Evolutionary conservation across 1,139 yeast genomes (phyloP).

Genomic region (Geotrichum reessii): DNA sequence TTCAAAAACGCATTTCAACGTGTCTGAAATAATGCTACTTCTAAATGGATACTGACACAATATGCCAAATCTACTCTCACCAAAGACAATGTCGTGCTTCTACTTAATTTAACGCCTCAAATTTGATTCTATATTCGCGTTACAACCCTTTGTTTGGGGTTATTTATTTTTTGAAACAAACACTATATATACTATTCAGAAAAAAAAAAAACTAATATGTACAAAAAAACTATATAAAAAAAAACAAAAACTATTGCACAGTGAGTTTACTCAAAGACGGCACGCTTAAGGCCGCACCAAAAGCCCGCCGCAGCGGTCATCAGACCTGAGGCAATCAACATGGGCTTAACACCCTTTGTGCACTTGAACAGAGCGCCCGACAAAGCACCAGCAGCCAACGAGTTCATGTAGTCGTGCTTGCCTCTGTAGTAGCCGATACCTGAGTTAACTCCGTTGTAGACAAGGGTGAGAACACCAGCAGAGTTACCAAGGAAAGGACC

Average conservation of each 20-base stretch:
- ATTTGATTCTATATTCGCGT: background rate
- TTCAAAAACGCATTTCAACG: background rate
- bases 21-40: too few species aligned
- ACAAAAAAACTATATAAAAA: background rate
- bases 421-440: slow-evolving; percentile 74
- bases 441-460: slow-evolving; percentile 80
- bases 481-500: slow-evolving; percentile 95
- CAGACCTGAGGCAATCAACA: slow-evolving; percentile 79
- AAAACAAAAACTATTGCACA: background rate
- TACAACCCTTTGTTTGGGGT: background rate
- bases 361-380: slow-evolving; percentile 91
- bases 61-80: too few species aligned
- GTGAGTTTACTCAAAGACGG: slow-evolving; percentile 24
- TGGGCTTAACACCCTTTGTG: slow-evolving; percentile 77
- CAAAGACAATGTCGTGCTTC: too few species aligned
- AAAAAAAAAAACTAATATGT: background rate
- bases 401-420: slow-evolving; percentile 78
- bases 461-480: slow-evolving; percentile 88
- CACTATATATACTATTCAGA: background rate
- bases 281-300: slow-evolving; percentile 81
- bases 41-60: too few species aligned
- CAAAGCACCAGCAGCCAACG: slow-evolving; percentile 82
- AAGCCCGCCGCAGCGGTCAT: slow-evolving; percentile 87
- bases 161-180: background rate
- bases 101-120: too few species aligned